phyloP scores from a whole-genome alignment of 352 stramenopile genomes.

The Pythium aquatile region DNA sequence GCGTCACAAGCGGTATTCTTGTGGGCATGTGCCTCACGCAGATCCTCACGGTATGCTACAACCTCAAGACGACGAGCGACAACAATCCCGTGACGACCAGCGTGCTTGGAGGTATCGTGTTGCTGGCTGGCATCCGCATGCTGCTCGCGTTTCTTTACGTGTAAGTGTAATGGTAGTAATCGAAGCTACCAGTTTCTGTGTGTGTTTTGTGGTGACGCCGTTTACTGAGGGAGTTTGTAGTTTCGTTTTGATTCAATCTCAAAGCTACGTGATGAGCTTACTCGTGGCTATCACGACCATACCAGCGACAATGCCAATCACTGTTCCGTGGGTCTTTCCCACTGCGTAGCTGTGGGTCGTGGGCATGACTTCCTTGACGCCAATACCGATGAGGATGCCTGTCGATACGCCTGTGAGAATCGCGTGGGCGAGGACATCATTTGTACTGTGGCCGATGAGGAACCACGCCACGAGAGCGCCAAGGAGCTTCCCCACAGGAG shows the following conservation, averaged over 20 bases:
- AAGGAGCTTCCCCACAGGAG: conserved; percentile 25
- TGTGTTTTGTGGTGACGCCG: neutral
- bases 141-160: conserved; percentile 25
- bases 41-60: conserved; percentile 30
- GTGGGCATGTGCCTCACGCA: conserved; percentile 26
- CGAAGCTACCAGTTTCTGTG: conserved; percentile 1
- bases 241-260: neutral
- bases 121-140: conserved; percentile 20
- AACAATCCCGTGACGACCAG: conserved; percentile 16
- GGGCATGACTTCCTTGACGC: conserved; percentile 31
- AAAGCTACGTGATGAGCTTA: conserved; percentile 15
- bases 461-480: conserved; percentile 24
- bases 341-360: conserved; percentile 28
- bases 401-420: conserved; percentile 20
- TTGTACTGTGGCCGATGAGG: conserved; percentile 12
- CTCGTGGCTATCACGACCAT: conserved; percentile 18
- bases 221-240: too few relatives aligned
- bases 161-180: conserved; percentile 8
- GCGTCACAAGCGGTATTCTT: conserved; percentile 19
- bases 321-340: conserved; percentile 23
- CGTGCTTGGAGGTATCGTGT: conserved; percentile 23
- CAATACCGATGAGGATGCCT: conserved; percentile 23
- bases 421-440: conserved; percentile 19
- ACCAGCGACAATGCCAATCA: conserved; percentile 16
- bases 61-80: conserved; percentile 22